Percentiles rank a stretch among this genome's conserved stretches.
phyloP scores from a whole-genome alignment of 495 filamentous ascomycete genomes.

The Collariella sp. region DNA sequence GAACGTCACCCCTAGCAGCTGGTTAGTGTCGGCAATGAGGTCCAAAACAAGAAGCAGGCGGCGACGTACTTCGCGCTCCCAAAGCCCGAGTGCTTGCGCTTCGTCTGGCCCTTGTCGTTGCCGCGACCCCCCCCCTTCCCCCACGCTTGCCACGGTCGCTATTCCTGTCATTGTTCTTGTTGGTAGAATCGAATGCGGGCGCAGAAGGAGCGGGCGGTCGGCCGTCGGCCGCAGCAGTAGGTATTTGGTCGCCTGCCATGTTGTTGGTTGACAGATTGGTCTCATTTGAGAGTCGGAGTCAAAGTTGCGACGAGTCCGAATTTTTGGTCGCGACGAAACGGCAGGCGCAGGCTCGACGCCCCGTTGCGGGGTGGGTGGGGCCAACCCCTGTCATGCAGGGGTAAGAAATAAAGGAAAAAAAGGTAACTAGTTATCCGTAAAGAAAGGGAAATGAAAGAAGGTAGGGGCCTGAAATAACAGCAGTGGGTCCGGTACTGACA shows the following conservation, averaged over 20 bases:
- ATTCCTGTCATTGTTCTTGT: conserved; percentile 17
- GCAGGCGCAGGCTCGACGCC: background rate
- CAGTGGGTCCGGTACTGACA: too few species aligned
- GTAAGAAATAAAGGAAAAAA: too few species aligned
- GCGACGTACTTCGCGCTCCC: conserved; percentile 21
- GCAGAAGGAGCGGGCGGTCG: background rate
- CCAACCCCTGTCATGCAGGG: too few species aligned
- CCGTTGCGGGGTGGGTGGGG: background rate
- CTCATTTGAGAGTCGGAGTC: conserved; percentile 7
- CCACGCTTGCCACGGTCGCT: conserved; percentile 3
- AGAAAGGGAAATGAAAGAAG: too few species aligned
- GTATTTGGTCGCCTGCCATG: conserved; percentile 19
- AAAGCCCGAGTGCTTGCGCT: conserved; percentile 16
- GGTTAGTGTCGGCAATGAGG: conserved; percentile 25
- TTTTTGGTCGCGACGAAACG: background rate
- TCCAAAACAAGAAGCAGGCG: background rate
- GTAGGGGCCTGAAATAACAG: too few species aligned
- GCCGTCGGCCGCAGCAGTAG: background rate
- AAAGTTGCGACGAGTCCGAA: background rate
- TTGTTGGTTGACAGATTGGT: conserved; percentile 6
- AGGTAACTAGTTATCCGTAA: too few species aligned
- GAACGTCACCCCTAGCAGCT: conserved; percentile 15
- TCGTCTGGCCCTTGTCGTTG: conserved; percentile 15
- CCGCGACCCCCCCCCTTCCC: conserved; percentile 13
- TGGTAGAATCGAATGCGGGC: background rate